phyloP scores from a whole-genome alignment of 1,284 basidiomycete genomes.

The Cerioporus squamosus region DNA sequence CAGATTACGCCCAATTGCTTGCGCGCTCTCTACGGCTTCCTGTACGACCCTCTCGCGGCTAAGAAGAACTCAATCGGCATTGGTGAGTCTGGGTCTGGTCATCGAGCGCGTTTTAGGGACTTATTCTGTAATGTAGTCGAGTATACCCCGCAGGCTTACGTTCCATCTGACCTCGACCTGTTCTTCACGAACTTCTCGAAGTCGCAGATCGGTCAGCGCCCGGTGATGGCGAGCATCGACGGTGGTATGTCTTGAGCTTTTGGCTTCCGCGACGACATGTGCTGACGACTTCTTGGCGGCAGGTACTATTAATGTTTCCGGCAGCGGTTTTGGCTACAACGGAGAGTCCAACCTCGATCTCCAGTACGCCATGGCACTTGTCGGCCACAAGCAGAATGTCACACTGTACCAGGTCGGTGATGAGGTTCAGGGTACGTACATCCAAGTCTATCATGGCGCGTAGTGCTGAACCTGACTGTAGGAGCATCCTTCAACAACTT shows the following conservation, averaged over 20 bases:
- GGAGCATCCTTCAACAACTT: slow-evolving; percentile 51
- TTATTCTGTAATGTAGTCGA: background rate
- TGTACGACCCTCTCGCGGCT: slow-evolving; percentile 47
- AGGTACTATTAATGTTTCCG: slow-evolving; percentile 15
- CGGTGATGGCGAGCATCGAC: slow-evolving; percentile 39
- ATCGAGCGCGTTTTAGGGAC: background rate
- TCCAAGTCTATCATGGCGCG: background rate
- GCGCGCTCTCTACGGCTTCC: slow-evolving; percentile 50
- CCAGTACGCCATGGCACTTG: slow-evolving; percentile 11
- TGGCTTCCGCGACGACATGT: background rate
- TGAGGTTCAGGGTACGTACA: slow-evolving; percentile 18
- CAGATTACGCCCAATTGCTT: slow-evolving; percentile 59
- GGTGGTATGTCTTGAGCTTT: slow-evolving; percentile 40
- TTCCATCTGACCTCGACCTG: slow-evolving; percentile 45
- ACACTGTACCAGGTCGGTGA: slow-evolving; percentile 51
- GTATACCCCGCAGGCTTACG: slow-evolving; percentile 37
- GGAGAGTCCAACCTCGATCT: slow-evolving; percentile 48
- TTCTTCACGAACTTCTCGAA: slow-evolving; percentile 43
- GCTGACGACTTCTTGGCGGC: background rate
- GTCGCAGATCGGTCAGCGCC: slow-evolving; percentile 34
- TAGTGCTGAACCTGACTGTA: slow-evolving; percentile 28
- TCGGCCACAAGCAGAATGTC: slow-evolving; percentile 36
- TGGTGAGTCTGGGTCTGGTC: slow-evolving; percentile 25
- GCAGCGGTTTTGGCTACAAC: slow-evolving; percentile 32
- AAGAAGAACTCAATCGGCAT: slow-evolving; percentile 53